Percentiles rank a stretch among this genome's conserved stretches.
Evolutionary conservation across 2,329 filamentous ascomycete species (phyloP).

Genomic region (Colletotrichum liaoningense): DNA sequence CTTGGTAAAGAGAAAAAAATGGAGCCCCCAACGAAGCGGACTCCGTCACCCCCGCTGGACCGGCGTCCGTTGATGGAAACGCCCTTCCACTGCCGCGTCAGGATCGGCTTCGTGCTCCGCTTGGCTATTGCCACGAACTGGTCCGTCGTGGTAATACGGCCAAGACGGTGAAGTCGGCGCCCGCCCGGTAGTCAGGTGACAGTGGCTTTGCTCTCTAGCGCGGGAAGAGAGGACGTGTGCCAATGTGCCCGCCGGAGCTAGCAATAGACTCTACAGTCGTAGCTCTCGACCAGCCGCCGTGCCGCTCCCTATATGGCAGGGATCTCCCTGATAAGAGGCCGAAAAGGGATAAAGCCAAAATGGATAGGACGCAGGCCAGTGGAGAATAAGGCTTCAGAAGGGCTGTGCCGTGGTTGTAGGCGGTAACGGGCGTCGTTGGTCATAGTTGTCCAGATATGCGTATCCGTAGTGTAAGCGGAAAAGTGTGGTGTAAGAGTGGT

Average conservation of each 20-base stretch:
- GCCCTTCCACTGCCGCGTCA: conserved; percentile 11
- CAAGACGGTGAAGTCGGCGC: conserved; percentile 19
- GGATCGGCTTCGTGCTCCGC: conserved; percentile 7
- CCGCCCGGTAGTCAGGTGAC: conserved; percentile 22
- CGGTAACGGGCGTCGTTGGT: conserved; percentile 17
- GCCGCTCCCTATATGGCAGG: conserved; percentile 13
- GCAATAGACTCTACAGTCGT: neutral
- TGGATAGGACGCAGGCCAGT: neutral
- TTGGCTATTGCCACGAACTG: conserved; percentile 6
- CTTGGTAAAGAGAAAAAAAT: neutral
- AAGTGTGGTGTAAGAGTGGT: neutral
- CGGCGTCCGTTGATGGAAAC: conserved; percentile 13
- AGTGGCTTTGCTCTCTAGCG: conserved; percentile 26
- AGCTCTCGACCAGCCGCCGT: neutral
- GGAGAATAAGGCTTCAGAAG: conserved; percentile 19
- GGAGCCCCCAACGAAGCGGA: neutral
- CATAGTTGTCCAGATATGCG: conserved; percentile 22
- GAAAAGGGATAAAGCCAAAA: conserved; percentile 23
- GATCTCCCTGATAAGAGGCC: conserved; percentile 7
- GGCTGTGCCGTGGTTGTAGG: conserved; percentile 13
- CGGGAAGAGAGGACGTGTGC: conserved; percentile 24
- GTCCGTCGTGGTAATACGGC: conserved; percentile 1
- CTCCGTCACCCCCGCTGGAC: conserved; percentile 17
- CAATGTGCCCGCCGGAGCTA: neutral
- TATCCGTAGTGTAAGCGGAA: neutral